Evolutionary conservation across 441 rosid genomes (phyloP), one percentile per base, ranked within the genome.

Genomic region (Jatropha multifida): DNA sequence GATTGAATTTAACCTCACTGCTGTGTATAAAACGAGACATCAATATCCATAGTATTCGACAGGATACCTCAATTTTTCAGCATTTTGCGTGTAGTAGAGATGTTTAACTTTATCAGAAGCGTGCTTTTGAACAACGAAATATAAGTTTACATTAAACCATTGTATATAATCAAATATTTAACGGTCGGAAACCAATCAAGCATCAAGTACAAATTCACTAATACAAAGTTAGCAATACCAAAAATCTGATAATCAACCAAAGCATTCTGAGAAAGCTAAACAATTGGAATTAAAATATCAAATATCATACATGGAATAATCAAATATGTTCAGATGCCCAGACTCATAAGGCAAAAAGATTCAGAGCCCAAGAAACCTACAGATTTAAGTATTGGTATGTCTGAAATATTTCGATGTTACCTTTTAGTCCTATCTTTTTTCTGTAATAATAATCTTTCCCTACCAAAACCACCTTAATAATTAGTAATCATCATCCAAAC

Each of bases 401-500:
- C n/a, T 52, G 7, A 52, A 52, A 52, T 6, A 14, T 54, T 7
- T 54, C 14, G 17, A 54, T 13, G 10, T 11, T 44, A 44, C 10
- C 48, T 44, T 23, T 7, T 44, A 7, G 7, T 11, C 9, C 7
- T 44, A 5, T 42, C 46, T 42, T 42, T 42, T 42, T 42, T 8
- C 9, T 44, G 48, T 44, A 44, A 44, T 44, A 44, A 44, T 44
- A 6, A 44, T 44, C 10, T 6, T 44, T 44, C 0, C 48, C 48
- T 44, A 44, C 48, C 48, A 44, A 44, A 44, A 6, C 48, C 54
- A 17, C n/a, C 4, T 40, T 40, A 3, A 74, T 7, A 20, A 3
- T n/a, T n/a, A 6, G 9, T 38, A 42, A 41, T 14, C 15, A 70
- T 85, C 83, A 86, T 83, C 73, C 75, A n/a, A 69, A 64, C 78